Evolutionary conservation across 192 early-diverging fungal genomes (phyloP).

Genomic region (Coemansia brasiliensis): DNA sequence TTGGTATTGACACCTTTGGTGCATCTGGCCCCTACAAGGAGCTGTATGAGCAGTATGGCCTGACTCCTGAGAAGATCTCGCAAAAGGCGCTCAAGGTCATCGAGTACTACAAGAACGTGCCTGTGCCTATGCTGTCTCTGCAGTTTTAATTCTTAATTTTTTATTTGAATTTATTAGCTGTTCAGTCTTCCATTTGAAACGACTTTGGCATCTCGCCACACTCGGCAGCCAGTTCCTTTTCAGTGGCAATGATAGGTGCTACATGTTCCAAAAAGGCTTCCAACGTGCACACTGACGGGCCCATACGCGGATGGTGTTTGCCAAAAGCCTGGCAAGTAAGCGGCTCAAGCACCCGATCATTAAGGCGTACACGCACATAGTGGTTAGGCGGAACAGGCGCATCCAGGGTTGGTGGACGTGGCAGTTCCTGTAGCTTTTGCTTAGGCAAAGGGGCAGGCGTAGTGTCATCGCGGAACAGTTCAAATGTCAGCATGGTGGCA

Average conservation of each 20-base stretch:
- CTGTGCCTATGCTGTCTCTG: slow-evolving; percentile 46
- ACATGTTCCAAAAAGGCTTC: slow-evolving; percentile 46
- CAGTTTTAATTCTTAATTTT: neutral
- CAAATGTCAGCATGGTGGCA: slow-evolving; percentile 42
- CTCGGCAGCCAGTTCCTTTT: slow-evolving; percentile 15
- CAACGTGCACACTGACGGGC: slow-evolving; percentile 41
- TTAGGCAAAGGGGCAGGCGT: slow-evolving; percentile 7
- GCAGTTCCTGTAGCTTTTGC: neutral
- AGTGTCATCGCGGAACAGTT: slow-evolving; percentile 31
- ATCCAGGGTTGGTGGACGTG: neutral
- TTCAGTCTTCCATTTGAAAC: neutral
- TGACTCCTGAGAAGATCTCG: slow-evolving; percentile 72
- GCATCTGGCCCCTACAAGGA: slow-evolving; percentile 77
- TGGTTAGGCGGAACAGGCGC: neutral
- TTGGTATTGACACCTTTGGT: slow-evolving; percentile 92
- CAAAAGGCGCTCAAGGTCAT: slow-evolving; percentile 79
- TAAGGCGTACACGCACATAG: slow-evolving; percentile 38
- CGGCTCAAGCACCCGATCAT: slow-evolving; percentile 28
- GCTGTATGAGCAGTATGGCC: slow-evolving; percentile 85
- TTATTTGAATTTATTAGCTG: slow-evolving; percentile 1
- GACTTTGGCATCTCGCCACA: slow-evolving; percentile 18
- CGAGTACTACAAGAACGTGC: slow-evolving; percentile 64
- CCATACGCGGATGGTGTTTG: slow-evolving; percentile 42
- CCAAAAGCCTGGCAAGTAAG: slow-evolving; percentile 25
- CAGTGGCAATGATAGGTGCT: slow-evolving; percentile 16